These are phyloP conservation scores for Rhizophora apiculata DNA, from an alignment of 345 rosid species.

Conservation along the genomic window DNA sequence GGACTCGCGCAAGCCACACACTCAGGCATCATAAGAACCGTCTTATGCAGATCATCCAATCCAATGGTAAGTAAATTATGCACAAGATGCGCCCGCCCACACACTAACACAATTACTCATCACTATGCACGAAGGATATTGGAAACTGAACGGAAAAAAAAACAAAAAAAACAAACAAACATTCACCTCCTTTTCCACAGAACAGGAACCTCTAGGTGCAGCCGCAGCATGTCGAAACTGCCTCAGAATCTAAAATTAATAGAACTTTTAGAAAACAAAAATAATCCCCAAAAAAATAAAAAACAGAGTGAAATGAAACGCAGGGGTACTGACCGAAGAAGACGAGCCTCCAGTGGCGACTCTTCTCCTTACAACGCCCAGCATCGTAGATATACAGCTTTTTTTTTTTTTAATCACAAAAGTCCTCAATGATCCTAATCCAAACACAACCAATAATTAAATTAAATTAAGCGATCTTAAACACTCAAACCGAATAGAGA, in stretches of 20 bases:
- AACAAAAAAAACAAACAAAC: neutral
- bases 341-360: constrained; percentile 42
- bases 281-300: neutral
- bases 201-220: neutral
- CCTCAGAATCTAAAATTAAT: neutral
- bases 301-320: neutral
- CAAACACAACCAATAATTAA: no score
- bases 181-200: neutral
- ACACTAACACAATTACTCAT: no score
- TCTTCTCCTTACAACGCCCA: constrained; percentile 42
- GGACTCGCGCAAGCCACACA: neutral
- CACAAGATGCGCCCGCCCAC: no score
- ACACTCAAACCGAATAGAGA: neutral
- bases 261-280: neutral
- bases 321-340: constrained; percentile 30
- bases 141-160: neutral
- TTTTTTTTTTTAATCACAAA: neutral
- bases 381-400: constrained; percentile 19
- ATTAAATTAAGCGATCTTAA: no score
- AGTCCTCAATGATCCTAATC: neutral
- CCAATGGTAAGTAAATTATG: no score
- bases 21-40: no score
- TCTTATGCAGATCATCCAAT: no score
- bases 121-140: no score
- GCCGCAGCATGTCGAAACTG: neutral